Base-by-base conservation (phyloP, 768 basidiomycete species). In the Terana coerulea region DNA sequence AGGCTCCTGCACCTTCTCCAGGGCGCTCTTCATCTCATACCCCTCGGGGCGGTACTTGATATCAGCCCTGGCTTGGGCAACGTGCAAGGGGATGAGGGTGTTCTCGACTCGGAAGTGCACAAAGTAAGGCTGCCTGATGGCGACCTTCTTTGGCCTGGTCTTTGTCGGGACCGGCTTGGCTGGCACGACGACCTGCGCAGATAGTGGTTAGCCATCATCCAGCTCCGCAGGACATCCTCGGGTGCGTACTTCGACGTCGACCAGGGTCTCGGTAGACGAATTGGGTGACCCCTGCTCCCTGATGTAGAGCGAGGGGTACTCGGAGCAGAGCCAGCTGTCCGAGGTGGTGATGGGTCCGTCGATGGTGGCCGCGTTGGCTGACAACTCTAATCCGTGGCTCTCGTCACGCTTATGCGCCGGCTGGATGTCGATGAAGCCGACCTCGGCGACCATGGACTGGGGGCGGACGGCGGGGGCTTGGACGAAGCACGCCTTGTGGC, bases 41-140 rank as follows among this genome's bases (percentile, higher is more conserved):
- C 52, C 52, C 26, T 53, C 52, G 12, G 26, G 15, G 22, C 52
- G 31, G 33, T 53, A 53, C 52, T 53, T 53, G 52, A 53, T 47
- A 29, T 53, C 52, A 8, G 29, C 12, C 46, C 45, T 44, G 14
- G 25, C 36, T 24, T 44, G 42, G 24, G 52, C 52, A 35, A 39
- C 39, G 19, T 22, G 19, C 14, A 53, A 39, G 22, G 52, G 36
- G 14, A 53, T 17, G 28, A 53, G 39, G 17, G 41, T 42, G 21
- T 19, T 17, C 35, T 39, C 37, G 37, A n/a, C n/a, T n/a, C n/a
- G n/a, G n/a, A n/a, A n/a, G n/a, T n/a, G n/a, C n/a, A n/a, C n/a
- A n/a, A n/a, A n/a, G n/a, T n/a, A n/a, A n/a, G n/a, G n/a, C n/a
- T n/a, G n/a, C n/a, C n/a, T n/a, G n/a, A 22, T 21, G 45, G 30